Base-by-base conservation (phyloP, 2,329 filamentous ascomycete genomes). In the Botrytis pseudocinerea region DNA sequence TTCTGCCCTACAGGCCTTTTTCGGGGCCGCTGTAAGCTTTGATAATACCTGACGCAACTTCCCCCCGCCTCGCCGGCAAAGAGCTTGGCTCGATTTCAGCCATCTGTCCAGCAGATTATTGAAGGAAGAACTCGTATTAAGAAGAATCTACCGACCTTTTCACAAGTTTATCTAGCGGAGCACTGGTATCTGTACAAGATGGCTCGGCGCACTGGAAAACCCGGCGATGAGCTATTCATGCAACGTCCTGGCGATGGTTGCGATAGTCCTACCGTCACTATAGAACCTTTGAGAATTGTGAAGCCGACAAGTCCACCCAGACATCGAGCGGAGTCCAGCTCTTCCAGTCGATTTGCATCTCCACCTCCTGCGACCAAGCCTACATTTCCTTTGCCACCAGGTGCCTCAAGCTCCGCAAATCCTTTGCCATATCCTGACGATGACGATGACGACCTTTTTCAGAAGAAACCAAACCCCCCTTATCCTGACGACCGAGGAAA, bases 221-320 rank as follows among this genome's bases (percentile, higher is more conserved):
- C 91, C 40, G 92, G 94, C 44, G 91, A 94, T 83, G 93, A 95
- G 86, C 91, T 97, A 85, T 95, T 97, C 84, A 88, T 97, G 76
- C 82, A 86, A 75, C 83, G 80, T 74, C 82, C 82, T n/a, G 80
- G 79, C 69, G 78, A 82, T 69, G 83, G 82, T 72, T 82, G 83
- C 63, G 90, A 94, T 79, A 94, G 93, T 79, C 93, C 94, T 73
- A 93, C 92, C 9, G 72, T 73, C 22, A 48, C 71, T 28, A 88
- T 97, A 78, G 93, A 93, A 79, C 94, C 94, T 74, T 83, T 97
- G 83, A 90, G 93, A 80, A 97, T 97, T 81, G 91, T 91, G 84
- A 97, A 97, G 82, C 90, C 91, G 73, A 88, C 90, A 78, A 92
- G 90, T 73, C 88, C 91, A 46, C 89, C 89, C 70, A 75, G 76